Evolutionary conservation across 352 stramenopile genomes (phyloP).

Genomic region (Pythium guiyangense): DNA sequence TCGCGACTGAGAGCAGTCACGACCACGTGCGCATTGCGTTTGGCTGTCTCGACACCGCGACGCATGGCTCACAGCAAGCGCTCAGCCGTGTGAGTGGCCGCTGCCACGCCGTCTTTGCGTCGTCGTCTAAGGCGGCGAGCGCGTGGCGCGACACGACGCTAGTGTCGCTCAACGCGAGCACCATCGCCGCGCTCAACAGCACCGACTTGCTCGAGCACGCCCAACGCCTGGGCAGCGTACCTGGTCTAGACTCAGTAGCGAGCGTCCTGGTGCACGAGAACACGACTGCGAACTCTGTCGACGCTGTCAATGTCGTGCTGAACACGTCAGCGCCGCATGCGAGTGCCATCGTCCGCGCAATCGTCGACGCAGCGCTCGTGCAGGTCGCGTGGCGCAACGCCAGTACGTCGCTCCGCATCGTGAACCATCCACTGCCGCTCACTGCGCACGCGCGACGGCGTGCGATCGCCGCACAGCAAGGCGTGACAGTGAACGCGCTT

Average conservation of each 20-base stretch:
- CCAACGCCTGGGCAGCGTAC: too few relatives aligned
- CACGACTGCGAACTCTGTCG: constrained; percentile 16
- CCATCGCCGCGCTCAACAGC: too few relatives aligned
- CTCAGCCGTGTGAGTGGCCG: too few relatives aligned
- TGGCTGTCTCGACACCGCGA: constrained; percentile 1
- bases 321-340: constrained; percentile 47
- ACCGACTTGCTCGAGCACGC: too few relatives aligned
- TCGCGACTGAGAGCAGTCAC: background rate
- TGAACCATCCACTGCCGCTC: constrained; percentile 43
- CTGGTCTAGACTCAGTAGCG: constrained; percentile 7
- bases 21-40: constrained; percentile 4
- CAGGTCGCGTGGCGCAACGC: constrained; percentile 3
- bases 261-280: constrained; percentile 29
- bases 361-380: constrained; percentile 41
- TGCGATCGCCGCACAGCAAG: constrained; percentile 35
- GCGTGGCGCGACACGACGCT: too few relatives aligned
- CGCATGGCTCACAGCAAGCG: too few relatives aligned
- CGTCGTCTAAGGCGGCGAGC: too few relatives aligned
- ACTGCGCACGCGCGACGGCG: constrained; percentile 37
- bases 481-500: constrained; percentile 16
- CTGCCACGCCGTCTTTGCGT: too few relatives aligned
- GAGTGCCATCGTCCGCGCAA: constrained; percentile 38
- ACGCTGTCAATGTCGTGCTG: constrained; percentile 39
- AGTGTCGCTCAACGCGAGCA: too few relatives aligned
- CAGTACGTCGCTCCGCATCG: constrained; percentile 29